phyloP scores from a whole-genome alignment of 2,329 filamentous ascomycete genomes.

The Ilyonectria mors-panacis region DNA sequence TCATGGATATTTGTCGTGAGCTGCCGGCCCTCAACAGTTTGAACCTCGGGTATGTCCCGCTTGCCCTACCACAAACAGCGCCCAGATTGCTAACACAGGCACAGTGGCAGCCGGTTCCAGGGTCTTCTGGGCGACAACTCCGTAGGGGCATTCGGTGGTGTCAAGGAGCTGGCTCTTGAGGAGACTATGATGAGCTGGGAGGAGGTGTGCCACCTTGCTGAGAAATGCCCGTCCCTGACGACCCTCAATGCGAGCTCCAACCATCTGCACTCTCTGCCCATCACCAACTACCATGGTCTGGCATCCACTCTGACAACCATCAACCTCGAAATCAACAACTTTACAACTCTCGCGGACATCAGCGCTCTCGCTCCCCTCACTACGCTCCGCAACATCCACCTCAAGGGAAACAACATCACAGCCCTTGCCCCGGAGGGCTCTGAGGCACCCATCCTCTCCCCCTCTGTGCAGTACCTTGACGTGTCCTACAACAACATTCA shows the following conservation, averaged over 20 bases:
- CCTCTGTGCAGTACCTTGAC: slow-evolving; percentile 75
- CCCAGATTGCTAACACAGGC: slow-evolving; percentile 33
- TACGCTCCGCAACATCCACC: slow-evolving; percentile 72
- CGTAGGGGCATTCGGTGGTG: slow-evolving; percentile 61
- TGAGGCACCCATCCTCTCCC: slow-evolving; percentile 64
- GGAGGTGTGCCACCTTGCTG: slow-evolving; percentile 69
- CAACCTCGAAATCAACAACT: slow-evolving; percentile 80
- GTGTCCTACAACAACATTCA: slow-evolving; percentile 80
- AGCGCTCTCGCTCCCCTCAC: slow-evolving; percentile 65
- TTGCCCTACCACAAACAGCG: neutral
- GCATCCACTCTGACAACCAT: slow-evolving; percentile 71
- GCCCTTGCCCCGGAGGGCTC: slow-evolving; percentile 51
- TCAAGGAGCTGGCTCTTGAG: slow-evolving; percentile 76
- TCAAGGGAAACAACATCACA: slow-evolving; percentile 84
- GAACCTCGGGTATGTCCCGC: slow-evolving; percentile 75
- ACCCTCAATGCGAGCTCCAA: slow-evolving; percentile 71
- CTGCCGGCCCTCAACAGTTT: slow-evolving; percentile 77
- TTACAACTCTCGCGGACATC: slow-evolving; percentile 72
- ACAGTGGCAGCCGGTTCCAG: slow-evolving; percentile 81
- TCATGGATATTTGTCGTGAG: slow-evolving; percentile 79
- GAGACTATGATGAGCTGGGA: slow-evolving; percentile 78
- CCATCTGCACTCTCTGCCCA: slow-evolving; percentile 67
- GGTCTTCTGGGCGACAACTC: slow-evolving; percentile 55
- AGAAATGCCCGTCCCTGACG: slow-evolving; percentile 67
- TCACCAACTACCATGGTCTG: slow-evolving; percentile 57